phyloP scores from a whole-genome alignment of 106 monocot species.

The Apostasia ramifera region DNA sequence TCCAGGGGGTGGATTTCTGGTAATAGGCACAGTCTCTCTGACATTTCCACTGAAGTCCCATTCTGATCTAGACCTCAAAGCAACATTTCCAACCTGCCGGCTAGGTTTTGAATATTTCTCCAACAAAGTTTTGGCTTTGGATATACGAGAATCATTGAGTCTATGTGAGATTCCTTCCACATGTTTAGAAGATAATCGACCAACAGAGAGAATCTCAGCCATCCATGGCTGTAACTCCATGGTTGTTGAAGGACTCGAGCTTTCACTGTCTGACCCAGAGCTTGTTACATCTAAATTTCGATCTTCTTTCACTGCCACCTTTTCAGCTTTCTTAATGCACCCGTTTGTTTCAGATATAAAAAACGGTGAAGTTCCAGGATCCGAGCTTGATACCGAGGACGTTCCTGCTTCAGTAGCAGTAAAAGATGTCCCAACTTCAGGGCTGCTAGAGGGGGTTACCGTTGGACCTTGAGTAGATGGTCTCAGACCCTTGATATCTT shows the following conservation, averaged over 20 bases:
- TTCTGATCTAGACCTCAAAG: conserved; percentile 25
- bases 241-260: conserved; percentile 17
- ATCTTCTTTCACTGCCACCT: conserved; percentile 9
- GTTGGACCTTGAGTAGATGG: conserved; percentile 31
- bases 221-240: conserved; percentile 36
- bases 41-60: conserved; percentile 35
- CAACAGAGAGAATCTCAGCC: conserved; percentile 22
- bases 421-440: conserved; percentile 69
- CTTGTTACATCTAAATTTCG: conserved; percentile 18
- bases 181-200: conserved; percentile 17
- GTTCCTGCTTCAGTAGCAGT: conserved; percentile 68
- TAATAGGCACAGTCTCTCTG: conserved; percentile 38
- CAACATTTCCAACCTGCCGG: conserved; percentile 13
- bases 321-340: conserved; percentile 23
- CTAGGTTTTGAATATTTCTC: conserved; percentile 31
- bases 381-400: conserved; percentile 80
- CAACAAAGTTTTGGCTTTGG: conserved; percentile 31
- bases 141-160: conserved; percentile 12
- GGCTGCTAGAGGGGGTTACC: conserved; percentile 77
- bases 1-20: conserved; percentile 37
- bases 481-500: conserved; percentile 12
- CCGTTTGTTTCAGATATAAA: conserved; percentile 38
- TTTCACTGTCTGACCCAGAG: conserved; percentile 43
- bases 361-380: conserved; percentile 76
- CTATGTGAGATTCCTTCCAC: conserved; percentile 24